phyloP scores from a whole-genome alignment of 1,284 basidiomycete species.

The Gymnopus androsaceus region DNA sequence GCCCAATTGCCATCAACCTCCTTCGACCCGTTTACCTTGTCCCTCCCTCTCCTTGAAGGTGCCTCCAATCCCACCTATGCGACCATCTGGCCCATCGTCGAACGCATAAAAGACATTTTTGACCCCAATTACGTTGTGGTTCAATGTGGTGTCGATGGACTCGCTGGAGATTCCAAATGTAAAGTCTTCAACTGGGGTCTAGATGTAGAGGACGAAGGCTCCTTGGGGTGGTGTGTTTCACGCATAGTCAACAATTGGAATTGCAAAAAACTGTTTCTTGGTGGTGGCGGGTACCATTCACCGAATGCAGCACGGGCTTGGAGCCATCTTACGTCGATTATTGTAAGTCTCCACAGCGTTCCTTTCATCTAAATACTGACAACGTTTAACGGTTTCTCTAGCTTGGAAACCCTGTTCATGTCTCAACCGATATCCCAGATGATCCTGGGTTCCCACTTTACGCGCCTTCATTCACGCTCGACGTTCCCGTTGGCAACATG shows the following conservation, averaged over 20 bases:
- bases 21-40: conserved; percentile 75
- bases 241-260: conserved; percentile 60
- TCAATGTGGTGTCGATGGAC: conserved; percentile 85
- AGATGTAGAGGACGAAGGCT: conserved; percentile 46
- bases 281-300: conserved; percentile 80
- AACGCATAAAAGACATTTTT: conserved; percentile 64
- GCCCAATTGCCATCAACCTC: conserved; percentile 45
- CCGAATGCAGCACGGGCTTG: conserved; percentile 85
- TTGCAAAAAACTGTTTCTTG: conserved; percentile 62
- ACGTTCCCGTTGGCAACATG: conserved; percentile 71
- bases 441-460: conserved; percentile 61
- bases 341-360: conserved; percentile 53
- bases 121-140: conserved; percentile 79
- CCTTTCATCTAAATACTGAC: conserved; percentile 1
- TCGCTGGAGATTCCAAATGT: conserved; percentile 78
- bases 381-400: conserved; percentile 27
- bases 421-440: conserved; percentile 66
- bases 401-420: conserved; percentile 53
- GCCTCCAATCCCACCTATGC: conserved; percentile 63
- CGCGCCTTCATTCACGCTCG: conserved; percentile 78
- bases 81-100: conserved; percentile 64
- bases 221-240: conserved; percentile 70
- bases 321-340: conserved; percentile 77
- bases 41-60: conserved; percentile 71
- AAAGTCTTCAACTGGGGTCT: conserved; percentile 80